Conservation (phyloP, 371 early-diverging fungal species). For the Mucor plumbeus region DNA sequence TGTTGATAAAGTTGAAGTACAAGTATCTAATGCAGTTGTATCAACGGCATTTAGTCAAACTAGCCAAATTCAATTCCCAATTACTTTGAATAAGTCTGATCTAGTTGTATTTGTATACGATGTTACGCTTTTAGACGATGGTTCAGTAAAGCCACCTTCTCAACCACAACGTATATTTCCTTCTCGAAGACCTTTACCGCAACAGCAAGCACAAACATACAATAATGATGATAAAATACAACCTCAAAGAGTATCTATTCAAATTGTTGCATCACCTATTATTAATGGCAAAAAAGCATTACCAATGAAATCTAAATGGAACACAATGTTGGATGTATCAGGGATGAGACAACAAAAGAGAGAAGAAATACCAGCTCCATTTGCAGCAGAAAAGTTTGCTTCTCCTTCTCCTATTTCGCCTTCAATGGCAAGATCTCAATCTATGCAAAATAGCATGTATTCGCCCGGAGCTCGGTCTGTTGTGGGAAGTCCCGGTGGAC, state of each 20-base stretch:
- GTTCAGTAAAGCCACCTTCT: constrained; percentile 43
- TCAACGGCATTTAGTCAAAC: constrained; percentile 42
- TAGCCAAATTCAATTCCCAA: constrained; percentile 46
- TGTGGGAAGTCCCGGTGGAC: constrained; percentile 42
- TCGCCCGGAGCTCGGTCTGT: constrained; percentile 50
- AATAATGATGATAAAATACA: constrained; percentile 33
- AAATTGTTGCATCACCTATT: constrained; percentile 61
- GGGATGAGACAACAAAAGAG: constrained; percentile 56
- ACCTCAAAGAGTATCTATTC: constrained; percentile 65
- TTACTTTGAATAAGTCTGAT: constrained; percentile 57
- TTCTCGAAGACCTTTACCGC: constrained; percentile 32
- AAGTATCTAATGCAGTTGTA: constrained; percentile 65
- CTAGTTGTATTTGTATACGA: constrained; percentile 67
- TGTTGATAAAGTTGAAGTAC: constrained; percentile 60
- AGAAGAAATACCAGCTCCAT: constrained; percentile 39
- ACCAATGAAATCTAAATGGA: constrained; percentile 69
- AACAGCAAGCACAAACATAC: constrained; percentile 16
- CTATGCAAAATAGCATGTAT: constrained; percentile 2
- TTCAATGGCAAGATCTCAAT: constrained; percentile 24
- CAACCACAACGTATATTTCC: constrained; percentile 47
- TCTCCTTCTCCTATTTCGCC: constrained; percentile 10
- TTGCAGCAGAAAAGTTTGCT: constrained; percentile 21
- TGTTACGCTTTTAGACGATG: constrained; percentile 65
- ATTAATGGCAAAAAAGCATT: constrained; percentile 57
- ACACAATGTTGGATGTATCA: constrained; percentile 67